Evolutionary conservation across 1,284 basidiomycete genomes (phyloP).

Genomic region (Pascua guehoae): DNA sequence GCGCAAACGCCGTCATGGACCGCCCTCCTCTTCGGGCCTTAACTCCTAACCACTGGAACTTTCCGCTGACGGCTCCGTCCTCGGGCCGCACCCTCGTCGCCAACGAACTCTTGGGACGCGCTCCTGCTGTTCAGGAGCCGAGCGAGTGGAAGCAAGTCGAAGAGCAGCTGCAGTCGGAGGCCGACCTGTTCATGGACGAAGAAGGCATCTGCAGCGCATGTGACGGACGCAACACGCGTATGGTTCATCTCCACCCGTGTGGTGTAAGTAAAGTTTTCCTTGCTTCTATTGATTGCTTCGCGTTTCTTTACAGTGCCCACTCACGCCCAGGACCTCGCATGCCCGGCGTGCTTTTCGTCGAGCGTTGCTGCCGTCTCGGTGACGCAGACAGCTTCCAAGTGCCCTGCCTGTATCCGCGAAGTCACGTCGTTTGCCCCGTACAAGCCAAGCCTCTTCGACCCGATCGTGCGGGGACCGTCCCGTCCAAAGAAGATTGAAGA

Average conservation of each 20-base stretch:
- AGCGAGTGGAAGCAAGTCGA: not conserved
- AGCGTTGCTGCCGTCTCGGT: slow-evolving; percentile 36
- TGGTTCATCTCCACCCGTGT: slow-evolving; percentile 4
- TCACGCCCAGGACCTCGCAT: slow-evolving; percentile 23
- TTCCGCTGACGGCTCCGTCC: too few relatives aligned
- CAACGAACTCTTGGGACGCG: too few relatives aligned
- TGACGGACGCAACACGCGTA: not conserved
- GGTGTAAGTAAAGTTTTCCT: not conserved
- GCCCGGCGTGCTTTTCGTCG: slow-evolving; percentile 38
- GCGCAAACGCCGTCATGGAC: too few relatives aligned
- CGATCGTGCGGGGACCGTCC: slow-evolving; percentile 1
- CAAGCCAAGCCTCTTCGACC: slow-evolving; percentile 1
- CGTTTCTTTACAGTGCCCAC: not conserved
- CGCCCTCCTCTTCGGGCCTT: too few relatives aligned
- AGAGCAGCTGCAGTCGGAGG: not conserved
- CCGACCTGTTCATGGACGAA: not conserved
- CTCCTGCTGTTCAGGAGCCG: too few relatives aligned
- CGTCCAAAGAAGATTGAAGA: not conserved
- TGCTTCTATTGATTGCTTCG: not conserved
- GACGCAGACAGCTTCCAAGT: slow-evolving; percentile 26
- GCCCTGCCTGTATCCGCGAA: slow-evolving; percentile 28
- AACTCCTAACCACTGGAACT: too few relatives aligned
- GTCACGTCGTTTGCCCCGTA: slow-evolving; percentile 23
- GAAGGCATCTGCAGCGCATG: slow-evolving; percentile 2
- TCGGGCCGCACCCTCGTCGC: too few relatives aligned